Conservation (phyloP, 2,329 filamentous ascomycete genomes). For the Trichoderma oligosporum region DNA sequence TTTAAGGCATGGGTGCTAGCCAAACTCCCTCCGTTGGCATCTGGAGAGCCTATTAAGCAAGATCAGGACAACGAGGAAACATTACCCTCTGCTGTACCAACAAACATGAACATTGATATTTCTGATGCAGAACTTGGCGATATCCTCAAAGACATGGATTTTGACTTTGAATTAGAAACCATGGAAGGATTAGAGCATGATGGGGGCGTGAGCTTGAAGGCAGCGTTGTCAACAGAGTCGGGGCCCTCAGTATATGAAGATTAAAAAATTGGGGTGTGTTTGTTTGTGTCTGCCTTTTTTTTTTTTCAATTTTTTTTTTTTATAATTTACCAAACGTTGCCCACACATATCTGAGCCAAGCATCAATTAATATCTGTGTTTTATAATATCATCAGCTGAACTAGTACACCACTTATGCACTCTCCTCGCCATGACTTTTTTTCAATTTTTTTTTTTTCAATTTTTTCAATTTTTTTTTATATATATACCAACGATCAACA, state of each 20-base stretch:
- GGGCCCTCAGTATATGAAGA: constrained; percentile 25
- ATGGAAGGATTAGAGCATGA: constrained; percentile 30
- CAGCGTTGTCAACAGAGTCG: constrained; percentile 22
- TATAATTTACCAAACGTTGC: no score
- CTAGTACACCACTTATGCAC: constrained; percentile 67
- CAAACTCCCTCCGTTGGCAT: constrained; percentile 26
- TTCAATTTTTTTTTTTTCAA: neutral
- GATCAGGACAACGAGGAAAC: neutral
- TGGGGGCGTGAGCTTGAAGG: constrained; percentile 30
- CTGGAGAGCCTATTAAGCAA: constrained; percentile 4
- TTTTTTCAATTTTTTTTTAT: neutral
- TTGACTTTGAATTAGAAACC: constrained; percentile 35
- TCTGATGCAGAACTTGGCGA: constrained; percentile 39
- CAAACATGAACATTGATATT: constrained; percentile 36
- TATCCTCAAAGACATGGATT: constrained; percentile 43
- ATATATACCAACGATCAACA: constrained; percentile 3
- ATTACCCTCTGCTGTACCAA: constrained; percentile 23
- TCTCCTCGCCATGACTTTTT: constrained; percentile 65
- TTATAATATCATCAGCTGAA: constrained; percentile 30
- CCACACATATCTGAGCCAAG: no score
- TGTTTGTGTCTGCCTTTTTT: neutral
- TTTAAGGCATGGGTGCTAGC: constrained; percentile 48
- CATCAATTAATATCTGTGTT: neutral
- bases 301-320: no score
- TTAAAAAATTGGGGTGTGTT: no score